These are phyloP conservation scores for Trichophyton equinum DNA, from an alignment of 2,329 filamentous ascomycete species.

Conservation along the genomic window DNA sequence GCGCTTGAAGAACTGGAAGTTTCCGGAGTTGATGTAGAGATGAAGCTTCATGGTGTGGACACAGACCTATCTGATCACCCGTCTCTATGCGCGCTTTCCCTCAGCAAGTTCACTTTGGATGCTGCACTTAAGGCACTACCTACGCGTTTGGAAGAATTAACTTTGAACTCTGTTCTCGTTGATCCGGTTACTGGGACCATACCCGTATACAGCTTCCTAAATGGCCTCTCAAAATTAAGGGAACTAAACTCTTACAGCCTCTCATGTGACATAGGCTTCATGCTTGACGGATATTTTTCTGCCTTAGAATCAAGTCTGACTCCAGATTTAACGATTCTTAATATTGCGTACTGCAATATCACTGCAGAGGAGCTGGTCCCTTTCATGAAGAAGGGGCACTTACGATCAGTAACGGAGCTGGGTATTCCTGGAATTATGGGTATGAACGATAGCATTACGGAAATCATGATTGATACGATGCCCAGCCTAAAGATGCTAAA, in stretches of 20 bases:
- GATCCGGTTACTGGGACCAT: neutral
- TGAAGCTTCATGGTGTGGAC: neutral
- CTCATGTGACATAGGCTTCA: neutral
- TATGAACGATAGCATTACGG: conserved; percentile 19
- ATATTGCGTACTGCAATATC: neutral
- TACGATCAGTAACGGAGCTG: conserved; percentile 19
- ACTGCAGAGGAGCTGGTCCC: conserved; percentile 8
- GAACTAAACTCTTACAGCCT: neutral
- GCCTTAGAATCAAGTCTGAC: neutral
- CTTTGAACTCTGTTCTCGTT: neutral
- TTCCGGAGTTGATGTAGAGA: neutral
- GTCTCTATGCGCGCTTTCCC: neutral
- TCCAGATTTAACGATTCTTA: neutral
- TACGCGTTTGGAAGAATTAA: neutral
- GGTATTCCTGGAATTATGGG: conserved; percentile 18
- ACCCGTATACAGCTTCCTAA: neutral
- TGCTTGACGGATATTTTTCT: neutral
- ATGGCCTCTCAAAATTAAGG: neutral
- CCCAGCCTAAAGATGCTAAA: conserved; percentile 23
- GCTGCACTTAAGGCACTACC: neutral
- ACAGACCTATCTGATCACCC: neutral
- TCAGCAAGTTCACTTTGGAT: neutral
- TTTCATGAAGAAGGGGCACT: conserved; percentile 13
- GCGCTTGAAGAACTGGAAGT: neutral
- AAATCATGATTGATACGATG: conserved; percentile 16